phyloP scores from a whole-genome alignment of 306 rosid species.

The Mucuna pruriens region DNA sequence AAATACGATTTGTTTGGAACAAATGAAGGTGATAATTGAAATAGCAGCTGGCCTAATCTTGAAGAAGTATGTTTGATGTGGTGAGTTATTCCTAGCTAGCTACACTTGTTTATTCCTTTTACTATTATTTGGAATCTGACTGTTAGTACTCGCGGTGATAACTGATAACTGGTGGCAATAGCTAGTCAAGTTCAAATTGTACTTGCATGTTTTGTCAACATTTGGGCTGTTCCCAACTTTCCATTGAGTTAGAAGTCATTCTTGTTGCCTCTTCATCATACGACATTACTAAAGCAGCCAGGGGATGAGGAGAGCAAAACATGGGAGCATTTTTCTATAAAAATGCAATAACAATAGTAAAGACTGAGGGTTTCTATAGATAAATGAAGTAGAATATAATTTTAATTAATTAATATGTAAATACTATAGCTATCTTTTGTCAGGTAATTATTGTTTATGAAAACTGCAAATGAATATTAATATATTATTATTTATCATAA shows the following conservation, averaged over 20 bases:
- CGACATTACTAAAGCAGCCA: slow-evolving; percentile 25
- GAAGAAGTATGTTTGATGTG: slow-evolving; percentile 18
- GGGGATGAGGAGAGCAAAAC: background rate
- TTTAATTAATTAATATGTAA: background rate
- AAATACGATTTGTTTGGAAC: background rate
- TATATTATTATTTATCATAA: background rate
- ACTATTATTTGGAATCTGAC: slow-evolving; percentile 40
- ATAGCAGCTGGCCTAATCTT: background rate
- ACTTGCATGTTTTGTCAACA: slow-evolving; percentile 44
- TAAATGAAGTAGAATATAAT: background rate
- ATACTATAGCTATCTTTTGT: background rate
- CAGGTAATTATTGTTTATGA: background rate
- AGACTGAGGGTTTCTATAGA: background rate
- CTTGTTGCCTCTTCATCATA: slow-evolving; percentile 46
- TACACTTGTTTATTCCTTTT: background rate
- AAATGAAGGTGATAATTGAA: background rate
- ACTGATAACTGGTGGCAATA: slow-evolving; percentile 32
- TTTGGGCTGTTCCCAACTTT: slow-evolving; percentile 36
- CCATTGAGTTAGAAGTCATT: slow-evolving; percentile 40
- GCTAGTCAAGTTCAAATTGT: slow-evolving; percentile 43
- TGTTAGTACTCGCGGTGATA: slow-evolving; percentile 42
- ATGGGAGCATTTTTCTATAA: slow-evolving; percentile 6
- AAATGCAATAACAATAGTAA: background rate
- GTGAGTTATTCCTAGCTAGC: slow-evolving; percentile 22
- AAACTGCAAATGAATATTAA: background rate